Conservation (phyloP, 2,329 filamentous ascomycete genomes). For the Penicillium griseofulvum region DNA sequence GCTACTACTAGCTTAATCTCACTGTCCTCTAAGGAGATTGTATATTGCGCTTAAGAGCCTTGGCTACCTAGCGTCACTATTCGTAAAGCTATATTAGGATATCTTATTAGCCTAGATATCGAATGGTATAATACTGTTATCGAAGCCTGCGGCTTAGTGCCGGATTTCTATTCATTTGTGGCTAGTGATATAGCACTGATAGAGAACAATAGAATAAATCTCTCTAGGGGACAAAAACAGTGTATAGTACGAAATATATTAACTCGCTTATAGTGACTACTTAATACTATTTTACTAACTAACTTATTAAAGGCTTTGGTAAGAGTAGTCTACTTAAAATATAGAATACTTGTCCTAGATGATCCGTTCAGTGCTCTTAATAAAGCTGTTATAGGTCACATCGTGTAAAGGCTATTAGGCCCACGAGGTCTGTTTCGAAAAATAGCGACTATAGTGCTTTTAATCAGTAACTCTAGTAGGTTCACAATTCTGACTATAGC, state of each 20-base stretch:
- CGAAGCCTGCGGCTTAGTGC: not conserved
- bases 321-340: not conserved
- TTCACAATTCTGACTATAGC: not conserved
- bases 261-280: too few relatives aligned
- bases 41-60: not conserved
- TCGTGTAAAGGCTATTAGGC: not conserved
- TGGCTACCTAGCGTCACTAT: constrained; percentile 6
- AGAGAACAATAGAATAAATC: not conserved
- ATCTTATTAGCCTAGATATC: not conserved
- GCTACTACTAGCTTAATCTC: not conserved
- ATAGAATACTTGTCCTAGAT: not conserved
- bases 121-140: not conserved
- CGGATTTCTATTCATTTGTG: not conserved
- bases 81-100: constrained; percentile 1
- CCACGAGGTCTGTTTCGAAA: not conserved
- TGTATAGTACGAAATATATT: not conserved
- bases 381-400: not conserved
- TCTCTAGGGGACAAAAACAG: not conserved
- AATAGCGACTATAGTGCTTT: not conserved
- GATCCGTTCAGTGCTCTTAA: not conserved
- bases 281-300: not conserved
- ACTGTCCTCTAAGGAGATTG: not conserved
- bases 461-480: not conserved
- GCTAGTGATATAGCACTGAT: not conserved
- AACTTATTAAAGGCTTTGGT: not conserved